A percentile compares a stretch with the other conserved stretches of the same genome.
Evolutionary conservation across 2,329 filamentous ascomycete species (phyloP).

Genomic region (Xylaria sp.): DNA sequence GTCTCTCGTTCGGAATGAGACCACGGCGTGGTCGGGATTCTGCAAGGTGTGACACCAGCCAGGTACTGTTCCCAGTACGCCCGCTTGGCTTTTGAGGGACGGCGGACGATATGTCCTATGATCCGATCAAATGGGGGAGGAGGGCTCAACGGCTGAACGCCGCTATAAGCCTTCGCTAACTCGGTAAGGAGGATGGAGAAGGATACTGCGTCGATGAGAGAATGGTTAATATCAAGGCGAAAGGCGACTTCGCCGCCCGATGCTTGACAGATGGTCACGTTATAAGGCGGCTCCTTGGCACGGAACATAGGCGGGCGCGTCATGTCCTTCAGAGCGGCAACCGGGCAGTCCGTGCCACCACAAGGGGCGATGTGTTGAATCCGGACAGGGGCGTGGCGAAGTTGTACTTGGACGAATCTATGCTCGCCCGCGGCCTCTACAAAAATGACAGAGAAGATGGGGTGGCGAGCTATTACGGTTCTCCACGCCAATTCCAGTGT

Average conservation of each 20-base stretch:
- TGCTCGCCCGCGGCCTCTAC: constrained; percentile 6
- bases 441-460: constrained; percentile 8
- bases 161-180: constrained; percentile 7
- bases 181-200: constrained; percentile 6
- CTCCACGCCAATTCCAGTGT: constrained; percentile 7
- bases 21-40: constrained; percentile 9
- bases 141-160: constrained; percentile 12
- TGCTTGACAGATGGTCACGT: constrained; percentile 9
- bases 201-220: constrained; percentile 9
- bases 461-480: constrained; percentile 8
- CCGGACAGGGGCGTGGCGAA: constrained; percentile 9
- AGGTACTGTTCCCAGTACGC: constrained; percentile 17
- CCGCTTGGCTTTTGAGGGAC: constrained; percentile 14
- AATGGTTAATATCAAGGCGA: constrained; percentile 10
- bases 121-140: constrained; percentile 13
- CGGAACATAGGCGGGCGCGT: constrained; percentile 5
- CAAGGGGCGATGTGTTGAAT: constrained; percentile 9
- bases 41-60: constrained; percentile 5
- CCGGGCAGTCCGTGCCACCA: constrained; percentile 3
- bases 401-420: constrained; percentile 9
- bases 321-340: constrained; percentile 3
- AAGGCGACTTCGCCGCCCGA: constrained; percentile 8
- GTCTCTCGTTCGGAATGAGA: constrained; percentile 12
- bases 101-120: constrained; percentile 15
- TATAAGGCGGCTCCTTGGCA: constrained; percentile 9